Conservation (phyloP, 257 asterid genomes). For the Scutellaria barbata region DNA sequence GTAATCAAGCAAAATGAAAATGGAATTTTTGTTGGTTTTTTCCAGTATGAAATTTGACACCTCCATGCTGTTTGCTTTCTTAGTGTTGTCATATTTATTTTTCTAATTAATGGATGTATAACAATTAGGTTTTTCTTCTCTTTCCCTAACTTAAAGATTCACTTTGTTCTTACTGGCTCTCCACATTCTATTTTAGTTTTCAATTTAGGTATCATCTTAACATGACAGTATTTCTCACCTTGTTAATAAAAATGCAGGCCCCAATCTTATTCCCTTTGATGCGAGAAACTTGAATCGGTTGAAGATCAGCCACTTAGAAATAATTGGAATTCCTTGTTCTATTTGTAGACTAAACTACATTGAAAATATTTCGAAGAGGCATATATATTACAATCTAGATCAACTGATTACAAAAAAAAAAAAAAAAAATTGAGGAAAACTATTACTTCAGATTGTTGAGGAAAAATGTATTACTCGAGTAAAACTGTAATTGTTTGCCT, state of each 20-base stretch:
- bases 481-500: constrained; percentile 72
- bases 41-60: not conserved
- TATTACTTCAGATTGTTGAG: constrained; percentile 14
- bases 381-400: constrained; percentile 29
- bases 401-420: constrained; percentile 9
- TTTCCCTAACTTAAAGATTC: constrained; percentile 9
- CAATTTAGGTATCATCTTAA: constrained; percentile 8
- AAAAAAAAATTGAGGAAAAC: constrained; percentile 17
- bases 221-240: constrained; percentile 58
- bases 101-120: constrained; percentile 10
- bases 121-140: not conserved
- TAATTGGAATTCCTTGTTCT: constrained; percentile 96
- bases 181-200: not conserved
- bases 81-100: constrained; percentile 5
- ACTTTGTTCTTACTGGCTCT: constrained; percentile 19
- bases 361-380: constrained; percentile 30
- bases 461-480: constrained; percentile 64
- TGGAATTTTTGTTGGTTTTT: not conserved
- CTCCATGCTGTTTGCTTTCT: not conserved
- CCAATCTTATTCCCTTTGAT: constrained; percentile 81
- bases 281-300: constrained; percentile 89
- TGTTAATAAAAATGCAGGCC: constrained; percentile 87
- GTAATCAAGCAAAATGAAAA: not conserved
- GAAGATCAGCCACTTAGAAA: constrained; percentile 90
- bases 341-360: constrained; percentile 89